These are phyloP conservation scores for Farysia itapuensis DNA, from an alignment of 1,284 basidiomycete species.

Conservation along the genomic window DNA sequence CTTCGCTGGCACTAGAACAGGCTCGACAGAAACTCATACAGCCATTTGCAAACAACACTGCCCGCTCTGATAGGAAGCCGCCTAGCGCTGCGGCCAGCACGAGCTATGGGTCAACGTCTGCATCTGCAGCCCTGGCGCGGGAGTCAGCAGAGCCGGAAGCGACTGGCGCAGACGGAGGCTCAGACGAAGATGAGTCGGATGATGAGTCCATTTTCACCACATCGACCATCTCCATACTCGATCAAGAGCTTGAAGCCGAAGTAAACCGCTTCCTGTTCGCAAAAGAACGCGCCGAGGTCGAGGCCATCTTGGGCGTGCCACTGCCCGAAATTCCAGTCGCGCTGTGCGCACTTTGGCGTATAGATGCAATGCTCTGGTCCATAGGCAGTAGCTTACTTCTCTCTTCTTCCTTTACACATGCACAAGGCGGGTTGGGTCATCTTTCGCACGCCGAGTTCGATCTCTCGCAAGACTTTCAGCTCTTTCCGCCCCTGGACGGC, in stretches of 20 bases:
- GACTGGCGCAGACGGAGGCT: not conserved
- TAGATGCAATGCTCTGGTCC: slow-evolving; percentile 55
- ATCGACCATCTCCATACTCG: slow-evolving; percentile 17
- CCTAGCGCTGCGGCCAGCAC: not conserved
- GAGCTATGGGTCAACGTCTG: not conserved
- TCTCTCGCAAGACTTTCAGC: slow-evolving; percentile 22
- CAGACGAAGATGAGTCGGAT: slow-evolving; percentile 1
- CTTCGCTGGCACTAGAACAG: slow-evolving; percentile 25
- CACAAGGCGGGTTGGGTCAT: slow-evolving; percentile 36
- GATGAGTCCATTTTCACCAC: slow-evolving; percentile 12
- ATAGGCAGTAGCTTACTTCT: slow-evolving; percentile 46
- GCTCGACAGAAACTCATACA: slow-evolving; percentile 24
- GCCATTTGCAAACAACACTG: slow-evolving; percentile 5
- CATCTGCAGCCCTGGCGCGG: not conserved
- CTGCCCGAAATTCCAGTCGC: slow-evolving; percentile 45
- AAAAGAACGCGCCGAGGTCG: slow-evolving; percentile 42
- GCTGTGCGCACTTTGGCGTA: slow-evolving; percentile 47
- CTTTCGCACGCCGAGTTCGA: slow-evolving; percentile 12
- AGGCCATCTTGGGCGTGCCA: slow-evolving; percentile 45
- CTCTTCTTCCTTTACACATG: slow-evolving; percentile 42
- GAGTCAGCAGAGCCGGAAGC: not conserved
- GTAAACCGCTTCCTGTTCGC: slow-evolving; percentile 34
- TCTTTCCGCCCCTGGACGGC: slow-evolving; percentile 27
- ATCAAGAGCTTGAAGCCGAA: slow-evolving; percentile 31
- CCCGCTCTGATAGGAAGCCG: not conserved